phyloP scores from a whole-genome alignment of 1,284 basidiomycete species.

The Phlebopus sp. region DNA sequence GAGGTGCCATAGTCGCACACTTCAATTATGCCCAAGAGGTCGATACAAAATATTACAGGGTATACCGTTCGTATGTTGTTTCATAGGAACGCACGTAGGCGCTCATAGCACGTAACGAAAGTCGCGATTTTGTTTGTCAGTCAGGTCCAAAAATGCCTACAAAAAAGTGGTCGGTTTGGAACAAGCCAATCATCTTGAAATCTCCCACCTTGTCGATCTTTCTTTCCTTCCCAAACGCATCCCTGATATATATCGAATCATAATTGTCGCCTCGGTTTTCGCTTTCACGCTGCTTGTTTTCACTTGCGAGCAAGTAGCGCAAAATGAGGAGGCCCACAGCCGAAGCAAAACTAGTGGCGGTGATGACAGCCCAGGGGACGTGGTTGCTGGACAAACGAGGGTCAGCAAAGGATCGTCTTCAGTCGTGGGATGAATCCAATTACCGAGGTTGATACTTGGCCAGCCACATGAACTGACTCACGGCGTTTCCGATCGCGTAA shows the following conservation, averaged over 20 bases:
- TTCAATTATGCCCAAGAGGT: no score
- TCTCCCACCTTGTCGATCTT: constrained; percentile 60
- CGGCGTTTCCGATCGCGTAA: constrained; percentile 74
- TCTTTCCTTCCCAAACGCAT: constrained; percentile 47
- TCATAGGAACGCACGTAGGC: not conserved
- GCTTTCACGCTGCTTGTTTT: constrained; percentile 62
- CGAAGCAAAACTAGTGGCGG: constrained; percentile 53
- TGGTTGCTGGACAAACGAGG: constrained; percentile 44
- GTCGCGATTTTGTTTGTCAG: constrained; percentile 59
- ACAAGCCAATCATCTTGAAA: constrained; percentile 5
- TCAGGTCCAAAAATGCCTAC: constrained; percentile 66
- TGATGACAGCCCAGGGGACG: constrained; percentile 67
- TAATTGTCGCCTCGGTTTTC: constrained; percentile 58
- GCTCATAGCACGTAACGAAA: constrained; percentile 53
- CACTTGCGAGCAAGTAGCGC: constrained; percentile 57
- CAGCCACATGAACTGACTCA: constrained; percentile 78
- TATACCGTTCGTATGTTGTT: not conserved
- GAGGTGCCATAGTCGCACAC: no score
- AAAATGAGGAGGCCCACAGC: constrained; percentile 53
- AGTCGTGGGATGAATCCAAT: not conserved
- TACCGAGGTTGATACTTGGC: constrained; percentile 63
- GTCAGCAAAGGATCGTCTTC: constrained; percentile 2
- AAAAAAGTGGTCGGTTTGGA: constrained; percentile 8
- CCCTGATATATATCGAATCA: constrained; percentile 61
- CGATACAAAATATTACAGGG: not conserved